phyloP scores from a whole-genome alignment of 768 basidiomycete genomes.

The Cystobasidium tubakii region DNA sequence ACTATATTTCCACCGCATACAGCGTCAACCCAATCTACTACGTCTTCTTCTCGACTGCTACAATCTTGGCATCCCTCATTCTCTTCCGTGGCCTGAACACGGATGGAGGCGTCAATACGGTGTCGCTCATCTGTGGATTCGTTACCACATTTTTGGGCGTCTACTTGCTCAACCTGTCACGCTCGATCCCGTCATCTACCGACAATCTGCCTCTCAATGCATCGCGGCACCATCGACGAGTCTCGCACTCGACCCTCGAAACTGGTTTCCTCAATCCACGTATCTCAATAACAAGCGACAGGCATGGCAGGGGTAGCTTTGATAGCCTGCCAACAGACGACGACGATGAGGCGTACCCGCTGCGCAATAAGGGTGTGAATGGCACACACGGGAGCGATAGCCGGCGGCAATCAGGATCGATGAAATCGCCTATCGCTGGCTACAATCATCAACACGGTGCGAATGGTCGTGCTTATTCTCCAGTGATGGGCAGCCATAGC shows the following conservation, averaged over 20 bases:
- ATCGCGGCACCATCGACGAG: slow-evolving; percentile 26
- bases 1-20: background rate
- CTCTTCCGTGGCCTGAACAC: slow-evolving; percentile 98
- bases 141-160: slow-evolving; percentile 91
- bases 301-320: slow-evolving; percentile 25
- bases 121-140: slow-evolving; percentile 85
- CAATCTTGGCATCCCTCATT: slow-evolving; percentile 87
- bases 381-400: background rate
- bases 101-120: slow-evolving; percentile 67
- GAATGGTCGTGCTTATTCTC: slow-evolving; percentile 6
- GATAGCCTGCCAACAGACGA: slow-evolving; percentile 22
- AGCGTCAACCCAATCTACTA: slow-evolving; percentile 98
- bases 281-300: slow-evolving; percentile 21
- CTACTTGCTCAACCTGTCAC: slow-evolving; percentile 61
- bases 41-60: slow-evolving; percentile 89
- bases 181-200: slow-evolving; percentile 36
- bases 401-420: background rate
- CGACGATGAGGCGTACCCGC: slow-evolving; percentile 18
- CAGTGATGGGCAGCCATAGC: background rate
- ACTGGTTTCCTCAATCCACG: slow-evolving; percentile 30
- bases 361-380: slow-evolving; percentile 14
- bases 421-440: background rate
- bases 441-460: slow-evolving; percentile 18
- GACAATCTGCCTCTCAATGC: slow-evolving; percentile 45
- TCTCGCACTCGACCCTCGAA: slow-evolving; percentile 35